Evolutionary conservation across 495 filamentous ascomycete genomes (phyloP), one percentile per base, ranked within the genome.

Genomic region (Penicillium taxi): DNA sequence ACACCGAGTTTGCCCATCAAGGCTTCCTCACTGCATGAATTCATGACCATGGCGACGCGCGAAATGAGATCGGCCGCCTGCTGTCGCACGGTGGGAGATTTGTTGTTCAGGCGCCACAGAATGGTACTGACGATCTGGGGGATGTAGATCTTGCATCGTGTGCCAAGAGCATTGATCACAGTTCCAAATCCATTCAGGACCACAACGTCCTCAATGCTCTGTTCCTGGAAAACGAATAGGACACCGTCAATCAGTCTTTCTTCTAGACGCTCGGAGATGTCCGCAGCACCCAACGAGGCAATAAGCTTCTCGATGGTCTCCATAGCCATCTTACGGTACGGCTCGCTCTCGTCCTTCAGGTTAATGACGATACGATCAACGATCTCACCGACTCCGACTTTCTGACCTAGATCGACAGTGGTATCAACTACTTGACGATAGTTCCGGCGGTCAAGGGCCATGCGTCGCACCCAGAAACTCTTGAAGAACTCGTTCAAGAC

Each of bases 101-200:
- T 96, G 71, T 96, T 96, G 74, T 96, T 96, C 34, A 99, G 64
- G 13, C 93, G 74, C 86, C 87, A 95, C n/a, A 96, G 77, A 52
- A 99, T 93, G 14, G 90, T 95, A 55, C 78, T 84, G 58, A 93
- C 87, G 40, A 96, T 95, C 63, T 96, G 93, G 0, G 90, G 89
- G 0, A 96, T 75, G 53, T 96, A 99, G 6, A 88, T 83, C 69
- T 96, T 96, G 74, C 86, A 93, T 40, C 93, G 81, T 11, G 81
- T 86, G 33, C 90, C 86, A 4, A 99, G 75, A 9, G 93, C 88
- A 60, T 96, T 96, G 18, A 99, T 87, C 19, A 95, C 89, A 4
- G 93, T 96, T 30, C 91, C 93, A 49, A 99, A 96, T n/a, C 93
- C 93, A 58, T 99, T 96, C 36, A 99, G 70, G 69, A 99, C 88